Conservation (phyloP, 495 filamentous ascomycete genomes). For the Penicillium salamii region DNA sequence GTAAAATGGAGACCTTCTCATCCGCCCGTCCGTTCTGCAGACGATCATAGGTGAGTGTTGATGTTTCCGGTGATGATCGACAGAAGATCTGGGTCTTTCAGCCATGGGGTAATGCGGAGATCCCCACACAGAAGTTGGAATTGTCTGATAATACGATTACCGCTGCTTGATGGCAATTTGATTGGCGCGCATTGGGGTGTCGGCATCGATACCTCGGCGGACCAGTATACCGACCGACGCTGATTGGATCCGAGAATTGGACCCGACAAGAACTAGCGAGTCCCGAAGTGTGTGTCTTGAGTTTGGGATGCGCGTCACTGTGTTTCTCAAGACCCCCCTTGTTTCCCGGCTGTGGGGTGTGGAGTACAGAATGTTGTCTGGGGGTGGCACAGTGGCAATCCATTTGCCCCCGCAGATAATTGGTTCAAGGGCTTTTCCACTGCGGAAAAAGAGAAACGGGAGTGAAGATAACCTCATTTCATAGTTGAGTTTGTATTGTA, state of each 20-base stretch:
- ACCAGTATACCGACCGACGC: not conserved
- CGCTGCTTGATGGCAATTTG: not conserved
- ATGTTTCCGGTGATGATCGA: conserved; percentile 2
- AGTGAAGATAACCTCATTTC: not conserved
- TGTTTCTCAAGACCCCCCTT: not conserved
- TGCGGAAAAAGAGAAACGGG: not conserved
- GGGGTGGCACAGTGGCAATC: not conserved
- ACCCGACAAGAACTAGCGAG: not conserved
- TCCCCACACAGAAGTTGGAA: not conserved
- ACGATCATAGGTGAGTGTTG: not conserved
- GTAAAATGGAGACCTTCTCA: not conserved
- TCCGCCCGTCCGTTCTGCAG: not conserved
- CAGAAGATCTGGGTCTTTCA: not conserved
- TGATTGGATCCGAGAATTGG: not conserved
- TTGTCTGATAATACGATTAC: not conserved
- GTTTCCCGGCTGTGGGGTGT: not conserved
- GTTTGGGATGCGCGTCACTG: not conserved
- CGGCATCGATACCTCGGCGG: not conserved
- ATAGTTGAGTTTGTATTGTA: too few relatives aligned
- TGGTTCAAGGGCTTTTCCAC: too few relatives aligned
- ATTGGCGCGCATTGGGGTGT: not conserved
- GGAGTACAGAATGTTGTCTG: too few relatives aligned
- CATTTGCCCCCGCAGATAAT: not conserved
- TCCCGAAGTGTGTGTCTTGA: conserved; percentile 1
- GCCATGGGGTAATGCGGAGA: conserved; percentile 6